phyloP scores from a whole-genome alignment of 495 filamentous ascomycete genomes.

The Corynascus novoguineensis region DNA sequence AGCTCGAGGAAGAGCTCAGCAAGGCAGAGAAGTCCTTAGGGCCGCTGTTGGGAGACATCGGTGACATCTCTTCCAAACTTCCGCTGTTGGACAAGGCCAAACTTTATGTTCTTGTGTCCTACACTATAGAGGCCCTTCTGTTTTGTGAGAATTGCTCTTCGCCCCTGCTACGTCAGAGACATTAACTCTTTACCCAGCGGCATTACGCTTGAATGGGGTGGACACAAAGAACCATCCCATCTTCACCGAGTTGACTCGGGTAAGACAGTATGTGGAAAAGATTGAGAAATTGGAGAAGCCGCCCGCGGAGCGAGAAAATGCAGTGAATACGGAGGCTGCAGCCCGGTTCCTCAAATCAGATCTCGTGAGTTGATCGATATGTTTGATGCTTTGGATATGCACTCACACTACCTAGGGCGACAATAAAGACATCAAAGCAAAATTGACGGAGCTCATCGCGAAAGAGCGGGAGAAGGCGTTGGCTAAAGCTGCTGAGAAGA shows the following conservation, averaged over 20 bases:
- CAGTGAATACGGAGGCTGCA: constrained; percentile 74
- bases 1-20: constrained; percentile 70
- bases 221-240: constrained; percentile 80
- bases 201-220: constrained; percentile 70
- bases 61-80: constrained; percentile 66
- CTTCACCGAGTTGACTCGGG: constrained; percentile 73
- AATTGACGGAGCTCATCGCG: constrained; percentile 41
- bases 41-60: constrained; percentile 59
- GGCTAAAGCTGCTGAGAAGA: constrained; percentile 33
- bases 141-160: constrained; percentile 57
- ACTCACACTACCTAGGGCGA: constrained; percentile 29
- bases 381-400: background rate
- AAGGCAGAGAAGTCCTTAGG: constrained; percentile 66
- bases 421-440: constrained; percentile 34
- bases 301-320: constrained; percentile 51
- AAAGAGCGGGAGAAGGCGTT: constrained; percentile 43
- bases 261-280: constrained; percentile 90
- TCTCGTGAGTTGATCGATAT: constrained; percentile 47
- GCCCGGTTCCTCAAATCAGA: constrained; percentile 74
- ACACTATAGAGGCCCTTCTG: constrained; percentile 84
- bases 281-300: constrained; percentile 60
- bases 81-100: constrained; percentile 92
- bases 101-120: constrained; percentile 75
- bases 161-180: background rate
- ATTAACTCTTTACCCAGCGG: constrained; percentile 51